A percentile compares a stretch with the other conserved stretches of the same genome.
phyloP scores from a whole-genome alignment of 2,329 filamentous ascomycete genomes.

The Alternaria postmessia region DNA sequence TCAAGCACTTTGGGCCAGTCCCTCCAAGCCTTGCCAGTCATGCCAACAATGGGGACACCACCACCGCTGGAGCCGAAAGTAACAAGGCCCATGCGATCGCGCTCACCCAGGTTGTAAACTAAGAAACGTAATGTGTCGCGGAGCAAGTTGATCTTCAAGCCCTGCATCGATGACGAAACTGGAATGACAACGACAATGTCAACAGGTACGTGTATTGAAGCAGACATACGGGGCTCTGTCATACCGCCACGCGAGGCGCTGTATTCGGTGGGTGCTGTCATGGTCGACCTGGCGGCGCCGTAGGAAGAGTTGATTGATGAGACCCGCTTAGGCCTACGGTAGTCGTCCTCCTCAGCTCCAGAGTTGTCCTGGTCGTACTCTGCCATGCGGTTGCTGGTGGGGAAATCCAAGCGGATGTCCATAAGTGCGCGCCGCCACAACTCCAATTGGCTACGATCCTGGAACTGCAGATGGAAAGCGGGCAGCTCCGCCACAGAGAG shows the following conservation, averaged over 20 bases:
- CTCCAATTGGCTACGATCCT: slow-evolving; percentile 83
- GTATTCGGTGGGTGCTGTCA: slow-evolving; percentile 92
- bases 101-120: slow-evolving; percentile 85
- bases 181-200: slow-evolving; percentile 97
- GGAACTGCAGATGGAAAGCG: slow-evolving; percentile 91
- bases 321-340: slow-evolving; percentile 72
- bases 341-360: slow-evolving; percentile 89
- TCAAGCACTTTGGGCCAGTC: slow-evolving; percentile 88
- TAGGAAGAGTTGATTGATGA: slow-evolving; percentile 88
- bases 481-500: slow-evolving; percentile 92
- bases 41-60: slow-evolving; percentile 93
- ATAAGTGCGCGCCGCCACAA: slow-evolving; percentile 87
- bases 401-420: slow-evolving; percentile 79
- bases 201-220: slow-evolving; percentile 83
- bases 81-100: slow-evolving; percentile 95
- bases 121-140: slow-evolving; percentile 92
- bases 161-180: slow-evolving; percentile 98
- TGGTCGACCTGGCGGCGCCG: slow-evolving; percentile 81
- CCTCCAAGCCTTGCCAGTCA: slow-evolving; percentile 94
- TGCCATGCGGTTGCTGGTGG: slow-evolving; percentile 62
- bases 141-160: slow-evolving; percentile 95
- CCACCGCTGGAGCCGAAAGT: slow-evolving; percentile 96
- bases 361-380: slow-evolving; percentile 84
- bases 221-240: slow-evolving; percentile 55
- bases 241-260: slow-evolving; percentile 67